phyloP scores from a whole-genome alignment of 495 filamentous ascomycete species.

The Parathielavia appendiculata region DNA sequence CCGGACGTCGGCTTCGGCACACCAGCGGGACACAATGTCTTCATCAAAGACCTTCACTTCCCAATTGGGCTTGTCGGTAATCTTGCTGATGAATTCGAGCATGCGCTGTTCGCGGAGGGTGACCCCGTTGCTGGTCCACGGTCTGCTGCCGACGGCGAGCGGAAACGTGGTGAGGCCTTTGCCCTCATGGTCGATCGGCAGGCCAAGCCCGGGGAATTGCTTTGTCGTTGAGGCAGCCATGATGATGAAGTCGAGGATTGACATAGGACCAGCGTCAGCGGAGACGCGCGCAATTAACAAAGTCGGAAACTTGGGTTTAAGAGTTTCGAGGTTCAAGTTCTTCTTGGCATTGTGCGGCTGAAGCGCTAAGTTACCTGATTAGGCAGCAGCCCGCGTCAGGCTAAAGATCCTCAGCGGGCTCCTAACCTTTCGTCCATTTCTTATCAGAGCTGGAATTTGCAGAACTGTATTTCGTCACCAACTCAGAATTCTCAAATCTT shows the following conservation, averaged over 20 bases:
- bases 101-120: constrained; percentile 44
- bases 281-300: too few species aligned
- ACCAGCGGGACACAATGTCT: constrained; percentile 33
- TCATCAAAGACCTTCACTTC: constrained; percentile 52
- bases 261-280: not conserved
- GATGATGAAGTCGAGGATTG: not conserved
- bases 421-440: too few species aligned
- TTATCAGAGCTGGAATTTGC: too few species aligned
- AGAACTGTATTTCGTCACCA: too few species aligned
- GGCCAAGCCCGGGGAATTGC: constrained; percentile 4
- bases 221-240: constrained; percentile 5
- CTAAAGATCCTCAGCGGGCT: too few species aligned
- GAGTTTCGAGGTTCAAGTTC: too few species aligned
- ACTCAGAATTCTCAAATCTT: too few species aligned
- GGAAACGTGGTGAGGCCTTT: constrained; percentile 2
- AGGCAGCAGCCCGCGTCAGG: too few species aligned
- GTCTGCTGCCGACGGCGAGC: constrained; percentile 5
- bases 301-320: too few species aligned
- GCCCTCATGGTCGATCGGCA: not conserved
- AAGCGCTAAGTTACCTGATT: too few species aligned
- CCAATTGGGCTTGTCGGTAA: constrained; percentile 48
- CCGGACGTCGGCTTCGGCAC: constrained; percentile 17
- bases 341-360: too few species aligned
- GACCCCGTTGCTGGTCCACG: constrained; percentile 16
- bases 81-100: constrained; percentile 31